These are phyloP conservation scores for Solanum tarijense DNA, from an alignment of 257 asterid genomes.

Conservation along the genomic window DNA sequence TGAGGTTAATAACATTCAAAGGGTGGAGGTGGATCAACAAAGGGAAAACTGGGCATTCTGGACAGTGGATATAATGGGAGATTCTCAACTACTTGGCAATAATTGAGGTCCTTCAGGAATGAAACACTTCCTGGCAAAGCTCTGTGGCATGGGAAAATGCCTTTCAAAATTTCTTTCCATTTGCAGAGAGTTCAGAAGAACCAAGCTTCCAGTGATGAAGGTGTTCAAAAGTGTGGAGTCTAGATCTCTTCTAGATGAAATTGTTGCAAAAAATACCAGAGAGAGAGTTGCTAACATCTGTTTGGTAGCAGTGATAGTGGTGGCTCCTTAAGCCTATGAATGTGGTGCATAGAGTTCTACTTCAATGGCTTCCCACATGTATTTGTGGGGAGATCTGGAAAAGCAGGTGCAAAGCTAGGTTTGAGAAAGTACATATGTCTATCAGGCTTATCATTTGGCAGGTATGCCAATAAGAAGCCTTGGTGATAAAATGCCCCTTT, in stretches of 20 bases:
- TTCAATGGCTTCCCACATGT: background rate
- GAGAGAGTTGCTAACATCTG: background rate
- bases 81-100: background rate
- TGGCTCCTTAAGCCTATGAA: background rate
- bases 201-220: background rate
- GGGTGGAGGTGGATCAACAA: background rate
- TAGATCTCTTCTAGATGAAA: background rate
- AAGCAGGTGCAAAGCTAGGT: background rate
- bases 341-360: background rate
- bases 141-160: background rate
- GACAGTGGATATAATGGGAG: background rate
- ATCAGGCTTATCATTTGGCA: background rate
- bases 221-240: background rate
- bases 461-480: background rate
- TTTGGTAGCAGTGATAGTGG: background rate
- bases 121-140: background rate
- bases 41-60: background rate
- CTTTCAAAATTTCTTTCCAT: background rate
- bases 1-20: background rate
- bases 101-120: background rate
- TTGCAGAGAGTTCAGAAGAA: background rate
- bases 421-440: background rate
- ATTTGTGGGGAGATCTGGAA: background rate
- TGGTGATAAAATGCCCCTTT: background rate
- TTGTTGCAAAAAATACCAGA: background rate